These are phyloP conservation scores for Arabis alpina DNA, from an alignment of 345 rosid species.

Conservation along the genomic window DNA sequence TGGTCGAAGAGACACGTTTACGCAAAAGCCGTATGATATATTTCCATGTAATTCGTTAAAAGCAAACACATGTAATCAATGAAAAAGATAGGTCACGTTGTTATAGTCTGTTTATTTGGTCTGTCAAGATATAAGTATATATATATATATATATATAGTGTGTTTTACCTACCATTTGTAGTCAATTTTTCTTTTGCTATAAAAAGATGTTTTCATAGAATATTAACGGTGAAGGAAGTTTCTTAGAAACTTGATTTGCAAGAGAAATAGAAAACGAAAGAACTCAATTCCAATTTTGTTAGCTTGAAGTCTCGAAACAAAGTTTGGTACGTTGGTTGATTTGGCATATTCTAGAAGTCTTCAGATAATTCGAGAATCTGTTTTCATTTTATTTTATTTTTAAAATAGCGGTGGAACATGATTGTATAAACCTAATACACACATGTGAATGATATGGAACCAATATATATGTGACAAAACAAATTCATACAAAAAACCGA, in stretches of 20 bases:
- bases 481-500: too few species aligned
- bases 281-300: constrained; percentile 36
- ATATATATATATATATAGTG: neutral
- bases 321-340: constrained; percentile 22
- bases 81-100: constrained; percentile 21
- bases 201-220: constrained; percentile 12
- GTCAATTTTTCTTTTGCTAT: constrained; percentile 26
- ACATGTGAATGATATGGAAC: too few species aligned
- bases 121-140: neutral
- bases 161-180: constrained; percentile 26
- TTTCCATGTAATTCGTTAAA: constrained; percentile 4
- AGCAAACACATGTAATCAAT: constrained; percentile 16
- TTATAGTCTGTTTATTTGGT: neutral
- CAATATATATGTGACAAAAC: too few species aligned
- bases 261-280: neutral
- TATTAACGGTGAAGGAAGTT: constrained; percentile 32
- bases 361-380: constrained; percentile 1
- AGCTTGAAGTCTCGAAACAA: neutral
- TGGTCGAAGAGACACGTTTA: neutral
- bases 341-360: constrained; percentile 23
- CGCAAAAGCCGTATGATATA: neutral
- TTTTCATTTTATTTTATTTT: neutral
- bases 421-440: neutral
- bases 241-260: constrained; percentile 9
- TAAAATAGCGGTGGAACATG: constrained; percentile 15